Percentiles rank a stretch among this genome's conserved stretches.
These are phyloP conservation scores for Phaeosphaeria sp. DNA, from an alignment of 2,329 filamentous ascomycete genomes.

Conservation along the genomic window DNA sequence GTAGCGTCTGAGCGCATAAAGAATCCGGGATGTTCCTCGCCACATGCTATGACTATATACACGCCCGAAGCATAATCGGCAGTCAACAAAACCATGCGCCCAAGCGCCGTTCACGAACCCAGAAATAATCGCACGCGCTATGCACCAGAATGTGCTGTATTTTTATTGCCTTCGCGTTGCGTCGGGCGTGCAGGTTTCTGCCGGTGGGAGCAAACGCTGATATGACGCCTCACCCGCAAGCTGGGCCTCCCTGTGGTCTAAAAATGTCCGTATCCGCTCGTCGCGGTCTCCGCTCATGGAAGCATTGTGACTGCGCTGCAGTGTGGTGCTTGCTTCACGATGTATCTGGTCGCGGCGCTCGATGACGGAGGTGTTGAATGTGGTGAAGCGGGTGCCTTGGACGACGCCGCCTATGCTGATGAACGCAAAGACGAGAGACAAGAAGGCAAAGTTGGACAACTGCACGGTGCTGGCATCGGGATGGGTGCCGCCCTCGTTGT, in stretches of 20 bases:
- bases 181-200: slow-evolving; percentile 56
- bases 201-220: slow-evolving; percentile 53
- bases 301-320: slow-evolving; percentile 63
- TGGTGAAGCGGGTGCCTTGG: slow-evolving; percentile 73
- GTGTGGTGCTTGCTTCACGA: slow-evolving; percentile 68
- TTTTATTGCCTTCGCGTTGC: slow-evolving; percentile 40
- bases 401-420: slow-evolving; percentile 73
- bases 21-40: slow-evolving; percentile 18
- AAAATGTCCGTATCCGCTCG: slow-evolving; percentile 74
- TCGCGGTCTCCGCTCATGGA: slow-evolving; percentile 56
- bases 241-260: slow-evolving; percentile 61
- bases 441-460: slow-evolving; percentile 82
- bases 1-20: slow-evolving; percentile 32
- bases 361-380: slow-evolving; percentile 66
- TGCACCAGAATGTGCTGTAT: slow-evolving; percentile 8
- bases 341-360: slow-evolving; percentile 71
- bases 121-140: not conserved
- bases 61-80: slow-evolving; percentile 23
- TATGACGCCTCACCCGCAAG: slow-evolving; percentile 53
- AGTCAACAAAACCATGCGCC: slow-evolving; percentile 23
- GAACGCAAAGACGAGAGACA: slow-evolving; percentile 72
- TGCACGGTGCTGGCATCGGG: slow-evolving; percentile 60
- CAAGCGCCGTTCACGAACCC: slow-evolving; percentile 16
- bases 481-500: slow-evolving; percentile 39
- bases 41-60: slow-evolving; percentile 14